Percentiles rank a stretch among this genome's conserved stretches.
Conservation (phyloP, 2,329 filamentous ascomycete species). For the Colletotrichum phormii region DNA sequence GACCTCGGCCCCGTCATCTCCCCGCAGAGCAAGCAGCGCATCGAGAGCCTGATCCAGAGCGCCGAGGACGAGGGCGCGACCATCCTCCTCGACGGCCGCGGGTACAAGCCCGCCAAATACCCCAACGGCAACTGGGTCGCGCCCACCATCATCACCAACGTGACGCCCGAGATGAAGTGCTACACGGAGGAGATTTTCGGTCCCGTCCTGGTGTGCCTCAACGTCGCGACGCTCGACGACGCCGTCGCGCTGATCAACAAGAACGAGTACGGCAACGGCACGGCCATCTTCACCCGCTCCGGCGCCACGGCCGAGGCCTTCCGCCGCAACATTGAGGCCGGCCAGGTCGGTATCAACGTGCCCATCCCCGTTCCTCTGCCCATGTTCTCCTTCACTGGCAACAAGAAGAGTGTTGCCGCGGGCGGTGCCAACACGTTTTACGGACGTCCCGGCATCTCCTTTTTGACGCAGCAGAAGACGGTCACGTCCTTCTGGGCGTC, state of each 20-base stretch:
- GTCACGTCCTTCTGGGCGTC: slow-evolving; percentile 92
- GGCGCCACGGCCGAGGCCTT: slow-evolving; percentile 83
- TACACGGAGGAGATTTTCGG: slow-evolving; percentile 90
- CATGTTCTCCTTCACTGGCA: slow-evolving; percentile 79
- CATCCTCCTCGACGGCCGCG: slow-evolving; percentile 84
- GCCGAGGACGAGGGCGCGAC: slow-evolving; percentile 85
- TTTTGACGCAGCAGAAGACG: slow-evolving; percentile 98
- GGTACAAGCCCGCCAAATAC: slow-evolving; percentile 80
- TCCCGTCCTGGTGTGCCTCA: slow-evolving; percentile 84
- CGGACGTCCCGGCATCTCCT: slow-evolving; percentile 89
- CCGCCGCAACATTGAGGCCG: slow-evolving; percentile 84
- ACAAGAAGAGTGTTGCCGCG: slow-evolving; percentile 92
- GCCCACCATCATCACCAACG: slow-evolving; percentile 85
- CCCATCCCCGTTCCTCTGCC: slow-evolving; percentile 79
- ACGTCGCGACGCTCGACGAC: slow-evolving; percentile 81
- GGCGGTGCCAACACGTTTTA: slow-evolving; percentile 96
- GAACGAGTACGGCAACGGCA: slow-evolving; percentile 90
- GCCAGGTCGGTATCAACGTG: slow-evolving; percentile 88
- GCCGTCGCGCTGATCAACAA: slow-evolving; percentile 85
- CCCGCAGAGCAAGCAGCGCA: slow-evolving; percentile 81
- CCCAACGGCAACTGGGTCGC: slow-evolving; percentile 88
- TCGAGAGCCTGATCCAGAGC: slow-evolving; percentile 79
- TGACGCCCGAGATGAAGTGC: slow-evolving; percentile 84
- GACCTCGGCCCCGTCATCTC: slow-evolving; percentile 88
- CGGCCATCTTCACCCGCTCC: slow-evolving; percentile 84